A percentile compares a stretch with the other conserved stretches of the same genome.
Conservation (phyloP, 495 filamentous ascomycete species). For the Podospora comata region DNA sequence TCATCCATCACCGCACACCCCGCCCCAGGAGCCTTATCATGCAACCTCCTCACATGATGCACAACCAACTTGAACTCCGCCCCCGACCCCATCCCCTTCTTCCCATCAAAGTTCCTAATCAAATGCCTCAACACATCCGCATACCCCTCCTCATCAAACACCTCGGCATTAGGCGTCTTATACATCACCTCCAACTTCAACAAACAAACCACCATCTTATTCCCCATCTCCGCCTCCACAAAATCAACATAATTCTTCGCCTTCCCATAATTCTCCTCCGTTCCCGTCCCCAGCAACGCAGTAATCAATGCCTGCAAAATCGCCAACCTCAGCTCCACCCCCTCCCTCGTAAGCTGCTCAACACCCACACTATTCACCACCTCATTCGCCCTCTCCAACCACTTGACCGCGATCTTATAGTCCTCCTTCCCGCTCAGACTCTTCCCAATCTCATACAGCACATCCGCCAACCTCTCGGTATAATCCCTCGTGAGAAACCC, state of each 20-base stretch:
- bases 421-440: slow-evolving; percentile 52
- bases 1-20: slow-evolving; percentile 58
- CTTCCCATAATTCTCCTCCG: slow-evolving; percentile 44
- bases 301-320: slow-evolving; percentile 62
- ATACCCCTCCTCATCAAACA: slow-evolving; percentile 51
- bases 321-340: slow-evolving; percentile 60
- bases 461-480: slow-evolving; percentile 65
- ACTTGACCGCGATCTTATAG: slow-evolving; percentile 57
- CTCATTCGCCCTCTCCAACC: slow-evolving; percentile 70
- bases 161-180: slow-evolving; percentile 38
- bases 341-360: slow-evolving; percentile 55
- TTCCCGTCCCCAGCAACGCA: slow-evolving; percentile 47
- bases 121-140: slow-evolving; percentile 51
- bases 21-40: slow-evolving; percentile 49
- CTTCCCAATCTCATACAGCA: slow-evolving; percentile 70
- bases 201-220: slow-evolving; percentile 62
- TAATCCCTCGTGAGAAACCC: slow-evolving; percentile 45
- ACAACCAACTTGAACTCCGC: slow-evolving; percentile 66
- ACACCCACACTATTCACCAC: slow-evolving; percentile 55
- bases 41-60: slow-evolving; percentile 64
- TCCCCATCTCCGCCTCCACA: slow-evolving; percentile 59
- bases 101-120: slow-evolving; percentile 52
- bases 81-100: slow-evolving; percentile 38
- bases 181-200: slow-evolving; percentile 64
- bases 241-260: slow-evolving; percentile 57